These are phyloP conservation scores for Moesziomyces globuligerus DNA, from an alignment of 1,284 basidiomycete species.

Conservation along the genomic window DNA sequence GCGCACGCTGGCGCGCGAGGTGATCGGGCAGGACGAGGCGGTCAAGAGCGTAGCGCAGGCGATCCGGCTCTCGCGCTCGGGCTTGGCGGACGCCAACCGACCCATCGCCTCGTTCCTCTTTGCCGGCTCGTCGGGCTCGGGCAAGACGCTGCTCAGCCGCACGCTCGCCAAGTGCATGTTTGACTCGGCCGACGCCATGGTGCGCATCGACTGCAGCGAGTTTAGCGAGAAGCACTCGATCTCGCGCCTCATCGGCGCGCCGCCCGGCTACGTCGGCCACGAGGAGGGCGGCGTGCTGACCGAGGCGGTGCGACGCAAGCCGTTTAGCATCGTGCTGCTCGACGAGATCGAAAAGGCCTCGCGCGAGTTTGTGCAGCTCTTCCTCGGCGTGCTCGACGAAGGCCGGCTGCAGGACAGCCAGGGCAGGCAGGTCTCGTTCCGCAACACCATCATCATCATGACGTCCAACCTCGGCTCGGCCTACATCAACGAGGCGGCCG, in stretches of 20 bases:
- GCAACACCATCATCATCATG: slow-evolving; percentile 68
- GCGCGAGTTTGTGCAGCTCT: slow-evolving; percentile 87
- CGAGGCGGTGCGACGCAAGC: slow-evolving; percentile 67
- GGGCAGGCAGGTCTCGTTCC: slow-evolving; percentile 64
- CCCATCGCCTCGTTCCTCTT: slow-evolving; percentile 72
- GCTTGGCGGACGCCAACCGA: slow-evolving; percentile 71
- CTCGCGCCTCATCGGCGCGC: slow-evolving; percentile 71
- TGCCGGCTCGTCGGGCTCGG: slow-evolving; percentile 69
- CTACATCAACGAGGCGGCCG: slow-evolving; percentile 72
- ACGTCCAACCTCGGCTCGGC: slow-evolving; percentile 72
- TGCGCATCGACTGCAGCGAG: slow-evolving; percentile 72
- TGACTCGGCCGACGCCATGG: slow-evolving; percentile 72
- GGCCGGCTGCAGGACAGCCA: slow-evolving; percentile 80
- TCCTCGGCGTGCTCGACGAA: slow-evolving; percentile 87
- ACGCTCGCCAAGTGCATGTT: slow-evolving; percentile 70
- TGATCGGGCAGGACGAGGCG: slow-evolving; percentile 73
- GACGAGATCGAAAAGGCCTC: slow-evolving; percentile 76
- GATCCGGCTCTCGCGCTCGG: slow-evolving; percentile 72
- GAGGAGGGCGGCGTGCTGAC: slow-evolving; percentile 80
- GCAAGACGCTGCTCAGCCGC: slow-evolving; percentile 72
- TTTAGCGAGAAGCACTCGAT: slow-evolving; percentile 71
- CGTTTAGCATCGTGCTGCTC: slow-evolving; percentile 67
- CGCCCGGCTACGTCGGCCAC: slow-evolving; percentile 85
- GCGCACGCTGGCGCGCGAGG: slow-evolving; percentile 61
- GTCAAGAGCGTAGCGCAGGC: slow-evolving; percentile 73